Evolutionary conservation across 305 asterid genomes (phyloP).

Genomic region (Monarda citriodora): DNA sequence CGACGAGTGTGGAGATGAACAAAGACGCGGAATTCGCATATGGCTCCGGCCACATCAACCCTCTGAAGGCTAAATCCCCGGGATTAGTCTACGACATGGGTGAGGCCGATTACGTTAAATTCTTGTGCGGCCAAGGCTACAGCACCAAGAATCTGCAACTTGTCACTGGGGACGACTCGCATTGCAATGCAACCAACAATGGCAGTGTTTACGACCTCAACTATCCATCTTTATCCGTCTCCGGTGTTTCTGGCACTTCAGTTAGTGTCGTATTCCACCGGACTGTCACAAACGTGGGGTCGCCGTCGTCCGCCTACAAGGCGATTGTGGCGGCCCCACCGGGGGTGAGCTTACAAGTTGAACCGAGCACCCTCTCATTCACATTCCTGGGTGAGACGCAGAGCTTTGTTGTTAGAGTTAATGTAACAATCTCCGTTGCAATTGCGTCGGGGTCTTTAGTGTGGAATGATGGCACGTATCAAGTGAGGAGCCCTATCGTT

Average conservation of each 20-base stretch:
- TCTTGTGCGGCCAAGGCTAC: conserved; percentile 75
- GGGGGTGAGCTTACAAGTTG: conserved; percentile 34
- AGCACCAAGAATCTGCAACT: conserved; percentile 35
- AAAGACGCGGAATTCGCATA: conserved; percentile 59
- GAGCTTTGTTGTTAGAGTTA: conserved; percentile 34
- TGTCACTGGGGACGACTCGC: conserved; percentile 45
- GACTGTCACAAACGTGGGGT: conserved; percentile 63
- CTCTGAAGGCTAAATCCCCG: conserved; percentile 46
- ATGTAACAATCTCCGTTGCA: conserved; percentile 15
- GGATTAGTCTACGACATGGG: conserved; percentile 58
- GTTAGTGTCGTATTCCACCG: conserved; percentile 34
- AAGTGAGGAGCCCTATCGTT: conserved; percentile 60
- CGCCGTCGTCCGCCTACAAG: conserved; percentile 42
- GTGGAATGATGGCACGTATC: conserved; percentile 57
- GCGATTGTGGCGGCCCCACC: conserved; percentile 25
- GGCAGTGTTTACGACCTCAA: conserved; percentile 55
- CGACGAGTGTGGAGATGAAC: conserved; percentile 31
- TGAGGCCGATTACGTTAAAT: conserved; percentile 47
- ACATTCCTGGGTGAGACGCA: conserved; percentile 35
- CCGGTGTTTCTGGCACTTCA: conserved; percentile 14
- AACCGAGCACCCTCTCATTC: conserved; percentile 42
- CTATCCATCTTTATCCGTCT: conserved; percentile 53
- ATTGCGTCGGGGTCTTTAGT: conserved; percentile 42
- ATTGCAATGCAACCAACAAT: conserved; percentile 40
- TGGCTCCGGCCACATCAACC: conserved; percentile 76